Evolutionary conservation across 768 basidiomycete genomes (phyloP), one percentile per base, ranked within the genome.

Genomic region (Aureoboletus auriporus): DNA sequence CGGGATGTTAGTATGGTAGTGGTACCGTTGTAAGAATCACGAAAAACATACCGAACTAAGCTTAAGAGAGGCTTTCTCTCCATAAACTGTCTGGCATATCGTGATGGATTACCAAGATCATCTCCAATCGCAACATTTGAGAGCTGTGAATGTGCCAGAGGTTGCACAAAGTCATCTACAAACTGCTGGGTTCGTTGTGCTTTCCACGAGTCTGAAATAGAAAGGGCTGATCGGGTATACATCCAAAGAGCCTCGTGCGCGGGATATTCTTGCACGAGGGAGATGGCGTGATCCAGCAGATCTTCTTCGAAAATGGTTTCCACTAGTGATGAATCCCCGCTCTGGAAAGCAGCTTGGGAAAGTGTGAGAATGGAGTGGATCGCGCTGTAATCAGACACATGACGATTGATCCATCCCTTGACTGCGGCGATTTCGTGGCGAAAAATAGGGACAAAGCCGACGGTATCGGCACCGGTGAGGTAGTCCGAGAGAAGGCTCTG

Each of bases 331-430:
- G 16, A 14, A 37, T 53, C 29, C 31, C 40, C 26, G 9, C 50
- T 50, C 38, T 33, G 53, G 16, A 53, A 28, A 42, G 47, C 42
- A 43, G 39, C 40, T 13, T 39, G 54, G 51, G 69, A 59, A n/a
- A 80, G 55, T 28, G 61, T 61, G 53, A 72, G 74, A 35, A 79
- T 62, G 50, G 78, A 79, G 52, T 86, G 77, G 35, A 80, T 71
- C 5, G 85, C 79, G 39, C 82, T 80, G 59, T 81, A 78, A 60
- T 89, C 86, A 23, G 82, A 81, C 28, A 85, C 69, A 57, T 88
- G 83, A n/a, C 55, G 61, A 37, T 80, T 72, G 11, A 86, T 69
- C 86, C 86, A 88, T 39, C 52, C 52, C 27, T 66, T 70, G 27
- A 76, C 55, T 12, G 55, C 58, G 5, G 28, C 12, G 17, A 69